Evolutionary conservation across 768 basidiomycete species (phyloP), one percentile per base, ranked within the genome.

Genomic region (Phaeotremella fagi): DNA sequence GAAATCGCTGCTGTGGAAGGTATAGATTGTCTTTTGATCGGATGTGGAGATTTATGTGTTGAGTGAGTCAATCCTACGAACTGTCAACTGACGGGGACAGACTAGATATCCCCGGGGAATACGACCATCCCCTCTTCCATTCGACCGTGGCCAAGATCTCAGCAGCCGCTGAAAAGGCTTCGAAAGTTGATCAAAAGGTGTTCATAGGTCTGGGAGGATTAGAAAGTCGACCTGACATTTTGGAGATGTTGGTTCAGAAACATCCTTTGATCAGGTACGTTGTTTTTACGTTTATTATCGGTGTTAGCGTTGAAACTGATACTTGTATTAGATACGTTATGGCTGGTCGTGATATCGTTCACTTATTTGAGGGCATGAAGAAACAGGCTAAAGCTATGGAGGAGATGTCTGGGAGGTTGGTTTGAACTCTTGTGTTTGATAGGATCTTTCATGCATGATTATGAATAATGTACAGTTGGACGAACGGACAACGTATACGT

Each of bases 31-130:
- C 52, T 61, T 3, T 26, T 61, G 16, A 54, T 61, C 23, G 60
- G 60, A 11, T 61, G 60, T 38, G 60, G 47, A 7, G 60, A 61
- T 43, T 48, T 61, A 12, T 61, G 48, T 48, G 51, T 61, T 43
- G 57, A 58, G 60, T 61, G 23, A 50, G 60, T 49, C 16, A 16
- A 6, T 22, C 29, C 23, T 23, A 28, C 15, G 41, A 16, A n/a
- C n/a, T 23, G 18, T 31, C 23, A n/a, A 35, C 28, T 25, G 7
- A 4, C 12, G 37, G 36, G 12, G 24, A 11, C 46, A 61, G 60
- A 36, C 49, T 57, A 20, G 60, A 54, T n/a, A 61, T 61, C 33
- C 57, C 60, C 7, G 44, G 37, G 4, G 31, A 61, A 46, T 58
- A 61, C 38, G 60, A 61, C 42, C 18, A 45, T 28, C 44, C 53